A percentile compares a stretch with the other conserved stretches of the same genome.
Evolutionary conservation across 441 rosid species (phyloP).

Genomic region (Corymbia citriodora): DNA sequence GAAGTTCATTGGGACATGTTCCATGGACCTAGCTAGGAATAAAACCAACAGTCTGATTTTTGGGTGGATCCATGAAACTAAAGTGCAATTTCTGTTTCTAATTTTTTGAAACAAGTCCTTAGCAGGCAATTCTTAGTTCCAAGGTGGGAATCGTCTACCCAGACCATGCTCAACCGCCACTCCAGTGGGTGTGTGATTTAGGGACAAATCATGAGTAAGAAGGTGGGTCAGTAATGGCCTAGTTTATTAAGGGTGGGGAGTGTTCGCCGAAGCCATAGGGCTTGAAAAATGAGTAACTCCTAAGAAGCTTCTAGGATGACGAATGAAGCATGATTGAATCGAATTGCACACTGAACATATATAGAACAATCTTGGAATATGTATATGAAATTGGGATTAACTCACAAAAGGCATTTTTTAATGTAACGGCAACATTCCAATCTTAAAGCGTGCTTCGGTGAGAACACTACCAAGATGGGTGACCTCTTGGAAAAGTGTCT

Average conservation of each 20-base stretch:
- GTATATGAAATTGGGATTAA: not conserved
- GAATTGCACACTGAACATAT: not conserved
- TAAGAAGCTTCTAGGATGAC: not conserved
- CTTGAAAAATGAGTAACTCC: not conserved
- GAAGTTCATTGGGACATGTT: too few relatives aligned
- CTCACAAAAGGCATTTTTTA: not conserved
- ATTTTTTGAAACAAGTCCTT: too few relatives aligned
- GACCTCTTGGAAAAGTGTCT: not conserved
- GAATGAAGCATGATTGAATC: not conserved
- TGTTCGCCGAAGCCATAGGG: not conserved
- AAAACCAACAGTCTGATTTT: too few relatives aligned
- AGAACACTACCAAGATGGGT: not conserved
- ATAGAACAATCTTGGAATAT: not conserved
- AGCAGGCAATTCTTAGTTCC: too few relatives aligned
- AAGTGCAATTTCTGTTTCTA: too few relatives aligned
- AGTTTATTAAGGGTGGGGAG: not conserved
- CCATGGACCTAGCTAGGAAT: too few relatives aligned
- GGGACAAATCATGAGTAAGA: not conserved
- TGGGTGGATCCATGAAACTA: too few relatives aligned
- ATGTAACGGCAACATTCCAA: not conserved
- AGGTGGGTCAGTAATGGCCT: not conserved
- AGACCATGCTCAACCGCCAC: too few relatives aligned
- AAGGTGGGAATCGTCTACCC: too few relatives aligned
- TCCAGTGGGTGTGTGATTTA: not conserved
- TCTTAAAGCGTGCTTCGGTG: not conserved